Conservation (phyloP, 1,284 basidiomycete species). For the Tilletia indica region DNA sequence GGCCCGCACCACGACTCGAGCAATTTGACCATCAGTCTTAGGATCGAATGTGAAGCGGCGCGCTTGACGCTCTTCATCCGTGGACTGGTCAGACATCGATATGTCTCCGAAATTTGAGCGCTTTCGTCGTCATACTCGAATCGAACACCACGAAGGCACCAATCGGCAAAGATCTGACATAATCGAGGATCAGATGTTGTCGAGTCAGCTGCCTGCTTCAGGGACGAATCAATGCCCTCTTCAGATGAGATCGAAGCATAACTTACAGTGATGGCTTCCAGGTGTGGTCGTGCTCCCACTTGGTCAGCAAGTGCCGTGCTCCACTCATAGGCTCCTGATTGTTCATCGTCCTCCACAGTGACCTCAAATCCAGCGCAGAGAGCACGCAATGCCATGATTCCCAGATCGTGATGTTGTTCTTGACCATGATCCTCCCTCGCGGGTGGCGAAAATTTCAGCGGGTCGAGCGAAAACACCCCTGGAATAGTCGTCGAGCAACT, state of each 20-base stretch:
- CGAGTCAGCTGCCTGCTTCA: neutral
- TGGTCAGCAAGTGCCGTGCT: neutral
- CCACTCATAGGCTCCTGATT: neutral
- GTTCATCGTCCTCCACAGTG: neutral
- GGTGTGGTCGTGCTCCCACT: neutral
- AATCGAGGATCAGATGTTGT: neutral
- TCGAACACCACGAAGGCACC: neutral
- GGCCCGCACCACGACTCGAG: slow-evolving; percentile 25
- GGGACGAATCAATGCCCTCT: no score
- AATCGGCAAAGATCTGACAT: neutral
- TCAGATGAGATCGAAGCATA: slow-evolving; percentile 1
- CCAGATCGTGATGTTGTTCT: no score
- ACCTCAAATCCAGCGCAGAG: neutral
- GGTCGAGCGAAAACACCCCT: no score
- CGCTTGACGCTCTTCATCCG: neutral
- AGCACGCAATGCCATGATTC: no score
- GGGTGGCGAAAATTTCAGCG: no score
- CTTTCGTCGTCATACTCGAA: slow-evolving; percentile 6
- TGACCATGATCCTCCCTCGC: no score
- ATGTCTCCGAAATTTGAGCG: neutral
- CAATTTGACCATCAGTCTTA: slow-evolving; percentile 24
- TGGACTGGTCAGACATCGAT: neutral
- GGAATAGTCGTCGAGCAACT: no score
- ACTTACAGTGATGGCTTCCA: neutral
- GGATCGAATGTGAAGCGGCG: neutral